Evolutionary conservation across 805 yeast genomes (phyloP).

Genomic region (Candida anglica): DNA sequence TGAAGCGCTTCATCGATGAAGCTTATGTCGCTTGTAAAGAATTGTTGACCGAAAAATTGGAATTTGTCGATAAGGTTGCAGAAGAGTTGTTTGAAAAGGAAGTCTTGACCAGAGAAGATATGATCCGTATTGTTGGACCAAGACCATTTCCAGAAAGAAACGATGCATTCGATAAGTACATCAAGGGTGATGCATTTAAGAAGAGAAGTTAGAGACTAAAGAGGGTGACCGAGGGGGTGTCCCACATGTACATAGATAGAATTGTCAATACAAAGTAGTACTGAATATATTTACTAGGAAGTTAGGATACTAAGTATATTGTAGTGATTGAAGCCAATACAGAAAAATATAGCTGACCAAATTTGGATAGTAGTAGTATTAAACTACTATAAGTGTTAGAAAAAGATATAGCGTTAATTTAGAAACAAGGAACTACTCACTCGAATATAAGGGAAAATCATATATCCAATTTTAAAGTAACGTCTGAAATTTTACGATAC

Average conservation of each 20-base stretch:
- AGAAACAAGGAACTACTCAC: too few relatives aligned
- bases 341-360: too few relatives aligned
- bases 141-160: constrained; percentile 76
- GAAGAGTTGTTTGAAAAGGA: constrained; percentile 68
- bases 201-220: background rate
- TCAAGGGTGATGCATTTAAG: constrained; percentile 49
- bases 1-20: constrained; percentile 60
- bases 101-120: constrained; percentile 77
- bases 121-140: constrained; percentile 71
- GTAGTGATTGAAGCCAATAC: too few relatives aligned
- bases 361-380: too few relatives aligned
- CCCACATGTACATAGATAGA: background rate
- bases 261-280: background rate
- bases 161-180: constrained; percentile 87
- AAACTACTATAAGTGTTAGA: too few relatives aligned
- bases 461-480: too few relatives aligned
- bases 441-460: too few relatives aligned
- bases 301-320: too few relatives aligned
- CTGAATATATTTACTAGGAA: too few relatives aligned
- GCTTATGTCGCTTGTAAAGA: constrained; percentile 58
- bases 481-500: too few relatives aligned
- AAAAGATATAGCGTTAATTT: too few relatives aligned
- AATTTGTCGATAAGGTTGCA: constrained; percentile 67
- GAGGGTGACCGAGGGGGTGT: background rate
- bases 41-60: constrained; percentile 54